Percentiles rank a stretch among this genome's conserved stretches.
These are phyloP conservation scores for Aspergillus puulaauensis DNA, from an alignment of 2,329 filamentous ascomycete genomes.

Conservation along the genomic window DNA sequence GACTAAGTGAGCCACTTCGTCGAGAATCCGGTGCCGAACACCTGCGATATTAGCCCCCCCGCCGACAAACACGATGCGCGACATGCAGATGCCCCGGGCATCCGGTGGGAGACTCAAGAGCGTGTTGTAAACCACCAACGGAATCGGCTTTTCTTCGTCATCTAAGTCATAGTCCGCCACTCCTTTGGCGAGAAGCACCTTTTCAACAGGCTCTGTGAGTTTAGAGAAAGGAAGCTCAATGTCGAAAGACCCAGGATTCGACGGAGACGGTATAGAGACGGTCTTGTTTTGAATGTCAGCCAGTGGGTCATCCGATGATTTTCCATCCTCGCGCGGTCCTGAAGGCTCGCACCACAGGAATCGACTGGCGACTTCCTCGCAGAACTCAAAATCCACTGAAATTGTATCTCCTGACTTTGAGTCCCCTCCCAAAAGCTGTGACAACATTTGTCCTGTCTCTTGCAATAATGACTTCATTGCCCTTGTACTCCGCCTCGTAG, in stretches of 20 bases:
- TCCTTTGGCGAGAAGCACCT: constrained; percentile 65
- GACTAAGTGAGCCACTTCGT: constrained; percentile 70
- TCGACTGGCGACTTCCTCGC: constrained; percentile 74
- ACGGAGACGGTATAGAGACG: constrained; percentile 46
- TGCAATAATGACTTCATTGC: constrained; percentile 71
- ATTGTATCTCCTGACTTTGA: constrained; percentile 37
- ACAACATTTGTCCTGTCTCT: constrained; percentile 57
- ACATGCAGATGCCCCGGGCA: constrained; percentile 80
- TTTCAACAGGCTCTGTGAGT: constrained; percentile 73
- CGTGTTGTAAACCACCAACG: constrained; percentile 71
- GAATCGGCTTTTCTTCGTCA: constrained; percentile 81
- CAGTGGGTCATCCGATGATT: neutral
- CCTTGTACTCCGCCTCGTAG: constrained; percentile 67
- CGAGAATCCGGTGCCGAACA: constrained; percentile 71
- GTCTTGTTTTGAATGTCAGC: constrained; percentile 31
- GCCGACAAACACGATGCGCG: constrained; percentile 82
- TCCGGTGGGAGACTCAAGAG: constrained; percentile 78
- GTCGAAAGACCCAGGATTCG: constrained; percentile 40
- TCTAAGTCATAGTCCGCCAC: constrained; percentile 64
- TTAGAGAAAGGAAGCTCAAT: constrained; percentile 66
- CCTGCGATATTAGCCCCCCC: constrained; percentile 78
- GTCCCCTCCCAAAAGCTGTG: constrained; percentile 23
- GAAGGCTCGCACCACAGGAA: constrained; percentile 70
- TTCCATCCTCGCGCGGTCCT: constrained; percentile 6
- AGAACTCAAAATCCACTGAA: constrained; percentile 69